Percentiles rank a stretch among this genome's conserved stretches.
Evolutionary conservation across 1,284 basidiomycete genomes (phyloP).

Genomic region (Sparassis latifolia): DNA sequence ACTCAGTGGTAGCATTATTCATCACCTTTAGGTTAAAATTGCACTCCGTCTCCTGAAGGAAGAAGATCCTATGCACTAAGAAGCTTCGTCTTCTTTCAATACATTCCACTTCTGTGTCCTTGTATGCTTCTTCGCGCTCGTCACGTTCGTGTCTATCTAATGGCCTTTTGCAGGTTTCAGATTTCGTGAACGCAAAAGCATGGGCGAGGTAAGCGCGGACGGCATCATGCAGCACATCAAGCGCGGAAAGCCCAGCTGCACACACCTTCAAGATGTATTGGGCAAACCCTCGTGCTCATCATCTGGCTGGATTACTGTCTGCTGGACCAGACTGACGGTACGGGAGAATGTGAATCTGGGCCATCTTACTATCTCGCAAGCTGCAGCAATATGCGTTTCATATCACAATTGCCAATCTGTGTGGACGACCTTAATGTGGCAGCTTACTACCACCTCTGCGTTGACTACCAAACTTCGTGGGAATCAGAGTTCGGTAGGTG

Average conservation of each 20-base stretch:
- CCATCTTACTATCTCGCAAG: too few species aligned
- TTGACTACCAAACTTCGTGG: too few species aligned
- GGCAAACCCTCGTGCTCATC: conserved; percentile 19
- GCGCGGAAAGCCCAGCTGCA: conserved; percentile 15
- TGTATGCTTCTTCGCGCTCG: not conserved
- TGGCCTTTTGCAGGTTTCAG: conserved; percentile 11
- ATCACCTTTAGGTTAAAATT: conserved; percentile 10
- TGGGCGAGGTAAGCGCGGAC: conserved; percentile 20
- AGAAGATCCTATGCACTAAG: conserved; percentile 17
- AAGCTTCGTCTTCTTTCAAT: conserved; percentile 19
- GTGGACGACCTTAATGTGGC: too few species aligned
- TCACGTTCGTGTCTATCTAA: not conserved
- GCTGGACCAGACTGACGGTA: conserved; percentile 11
- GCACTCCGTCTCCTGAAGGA: conserved; percentile 16
- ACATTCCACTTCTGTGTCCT: conserved; percentile 21
- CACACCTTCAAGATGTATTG: conserved; percentile 22
- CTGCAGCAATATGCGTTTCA: too few species aligned
- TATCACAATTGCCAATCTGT: too few species aligned
- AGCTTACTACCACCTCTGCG: too few species aligned
- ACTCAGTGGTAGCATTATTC: too few species aligned
- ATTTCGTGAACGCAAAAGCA: conserved; percentile 16
- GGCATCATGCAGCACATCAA: conserved; percentile 14
- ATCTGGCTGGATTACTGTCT: conserved; percentile 13
- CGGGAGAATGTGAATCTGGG: conserved; percentile 5
- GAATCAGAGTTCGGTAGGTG: too few species aligned